Evolutionary conservation across 2,329 filamentous ascomycete species (phyloP).

Genomic region (Pseudohalonectria lignicola): DNA sequence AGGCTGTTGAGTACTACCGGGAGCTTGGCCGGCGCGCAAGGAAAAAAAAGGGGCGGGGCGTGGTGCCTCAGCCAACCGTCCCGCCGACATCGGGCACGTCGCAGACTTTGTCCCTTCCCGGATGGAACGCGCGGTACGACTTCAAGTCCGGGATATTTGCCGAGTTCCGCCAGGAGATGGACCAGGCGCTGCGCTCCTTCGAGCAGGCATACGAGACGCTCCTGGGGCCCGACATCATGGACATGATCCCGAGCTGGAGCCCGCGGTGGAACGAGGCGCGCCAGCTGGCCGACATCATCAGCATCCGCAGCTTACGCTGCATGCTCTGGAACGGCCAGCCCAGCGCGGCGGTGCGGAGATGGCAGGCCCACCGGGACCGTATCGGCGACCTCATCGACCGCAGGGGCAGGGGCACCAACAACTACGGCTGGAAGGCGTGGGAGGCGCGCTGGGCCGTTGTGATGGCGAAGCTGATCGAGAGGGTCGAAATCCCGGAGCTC

Average conservation of each 20-base stretch:
- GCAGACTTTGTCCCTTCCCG: constrained; percentile 70
- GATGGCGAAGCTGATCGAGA: constrained; percentile 51
- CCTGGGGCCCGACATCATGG: constrained; percentile 73
- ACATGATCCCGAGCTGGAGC: constrained; percentile 82
- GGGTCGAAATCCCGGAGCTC: constrained; percentile 38
- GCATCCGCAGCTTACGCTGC: constrained; percentile 72
- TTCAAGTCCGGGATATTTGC: constrained; percentile 87
- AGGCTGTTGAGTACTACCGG: constrained; percentile 80
- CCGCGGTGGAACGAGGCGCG: constrained; percentile 88
- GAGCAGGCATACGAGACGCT: constrained; percentile 79
- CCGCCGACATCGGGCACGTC: constrained; percentile 78
- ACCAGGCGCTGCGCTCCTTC: constrained; percentile 74
- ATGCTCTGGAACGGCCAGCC: constrained; percentile 70
- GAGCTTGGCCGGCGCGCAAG: constrained; percentile 87
- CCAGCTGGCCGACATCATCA: constrained; percentile 70
- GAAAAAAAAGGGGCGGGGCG: constrained; percentile 73
- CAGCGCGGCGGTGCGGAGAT: constrained; percentile 69
- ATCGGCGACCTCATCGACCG: constrained; percentile 71
- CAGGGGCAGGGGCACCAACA: constrained; percentile 72
- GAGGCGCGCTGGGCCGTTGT: constrained; percentile 60
- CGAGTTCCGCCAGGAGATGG: constrained; percentile 89
- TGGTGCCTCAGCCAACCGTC: constrained; percentile 68
- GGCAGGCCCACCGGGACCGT: constrained; percentile 65
- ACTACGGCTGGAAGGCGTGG: constrained; percentile 93
- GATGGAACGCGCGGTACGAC: constrained; percentile 91